These are phyloP conservation scores for Misopates orontium DNA, from an alignment of 257 asterid genomes.

Conservation along the genomic window DNA sequence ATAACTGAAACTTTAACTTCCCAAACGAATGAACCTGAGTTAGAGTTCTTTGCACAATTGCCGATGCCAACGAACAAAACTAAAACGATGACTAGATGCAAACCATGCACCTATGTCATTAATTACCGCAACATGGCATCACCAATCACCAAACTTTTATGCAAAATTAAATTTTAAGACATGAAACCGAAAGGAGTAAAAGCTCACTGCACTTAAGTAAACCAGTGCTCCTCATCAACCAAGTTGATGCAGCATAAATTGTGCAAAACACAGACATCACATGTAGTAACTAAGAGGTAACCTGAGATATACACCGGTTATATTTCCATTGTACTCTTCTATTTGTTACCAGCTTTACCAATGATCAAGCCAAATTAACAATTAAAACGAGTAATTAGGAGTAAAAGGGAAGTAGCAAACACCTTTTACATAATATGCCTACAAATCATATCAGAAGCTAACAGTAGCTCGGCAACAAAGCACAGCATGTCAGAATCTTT, in stretches of 20 bases:
- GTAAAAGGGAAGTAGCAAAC: neutral
- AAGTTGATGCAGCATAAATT: neutral
- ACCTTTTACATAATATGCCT: neutral
- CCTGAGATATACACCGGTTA: neutral
- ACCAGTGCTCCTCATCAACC: neutral
- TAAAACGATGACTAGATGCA: too few relatives aligned
- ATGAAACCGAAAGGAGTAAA: too few relatives aligned
- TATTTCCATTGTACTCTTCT: neutral
- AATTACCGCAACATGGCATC: too few relatives aligned
- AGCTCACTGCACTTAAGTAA: too few relatives aligned
- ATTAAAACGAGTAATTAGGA: neutral
- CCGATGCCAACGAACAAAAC: neutral
- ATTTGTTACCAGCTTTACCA: too few relatives aligned
- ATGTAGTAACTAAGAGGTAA: neutral
- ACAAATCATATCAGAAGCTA: too few relatives aligned
- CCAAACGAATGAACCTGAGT: neutral
- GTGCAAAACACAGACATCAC: slow-evolving; percentile 5
- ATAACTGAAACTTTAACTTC: neutral
- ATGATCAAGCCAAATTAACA: too few relatives aligned
- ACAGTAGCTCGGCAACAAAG: neutral
- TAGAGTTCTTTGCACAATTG: neutral
- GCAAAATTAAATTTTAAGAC: too few relatives aligned
- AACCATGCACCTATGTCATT: neutral
- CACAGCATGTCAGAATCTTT: neutral
- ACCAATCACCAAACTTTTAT: too few relatives aligned